Base-by-base conservation (phyloP, 768 basidiomycete species). In the Leccinellum rugosiceps region DNA sequence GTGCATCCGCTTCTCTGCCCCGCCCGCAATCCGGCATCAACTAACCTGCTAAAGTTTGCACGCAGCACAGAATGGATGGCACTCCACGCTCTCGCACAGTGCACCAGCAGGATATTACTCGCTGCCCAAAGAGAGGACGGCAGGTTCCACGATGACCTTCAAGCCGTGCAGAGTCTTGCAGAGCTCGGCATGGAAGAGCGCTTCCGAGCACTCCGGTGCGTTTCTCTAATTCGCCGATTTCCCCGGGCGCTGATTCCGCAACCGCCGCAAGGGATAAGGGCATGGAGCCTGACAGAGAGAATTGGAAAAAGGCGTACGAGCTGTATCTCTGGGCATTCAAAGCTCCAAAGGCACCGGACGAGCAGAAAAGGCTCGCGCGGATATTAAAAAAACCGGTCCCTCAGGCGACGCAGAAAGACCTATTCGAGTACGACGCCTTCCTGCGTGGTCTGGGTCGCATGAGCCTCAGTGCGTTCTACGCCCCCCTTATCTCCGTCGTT, bases 371-470 rank as follows among this genome's bases (percentile, higher is more conserved):
- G 66, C 75, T 90, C 3, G 78, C 76, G 7, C 75, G 72, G 58
- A 63, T 88, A n/a, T 57, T 90, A 41, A 85, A 83, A 66, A 71
- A 72, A 53, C 72, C 76, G 0, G 49, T 79, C 11, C 77, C 80
- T 3, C 67, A 75, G 14, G 80, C 82, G 11, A 70, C 91, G 26
- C 76, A 77, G 6, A 71, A 74, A 14, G 82, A 82, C 14, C 72
- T 94, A 28, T 92, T 95, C 71, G 82, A 80, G 19, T 93, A 91
- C 63, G 85, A 89, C 26, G 84, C 81, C 3, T 94, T 92, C 70
- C 74, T 93, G 28, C 78, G 79, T 32, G 83, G 87, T 1, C 69
- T 92, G 32, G 89, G 91, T 3, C 80, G 86, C 45, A 92, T 91
- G 84, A 89, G 82, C 58, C 79, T 94, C 57, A 60, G 87, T 79